These are phyloP conservation scores for Volvariella surrecta DNA, from an alignment of 1,284 basidiomycete species.

Conservation along the genomic window DNA sequence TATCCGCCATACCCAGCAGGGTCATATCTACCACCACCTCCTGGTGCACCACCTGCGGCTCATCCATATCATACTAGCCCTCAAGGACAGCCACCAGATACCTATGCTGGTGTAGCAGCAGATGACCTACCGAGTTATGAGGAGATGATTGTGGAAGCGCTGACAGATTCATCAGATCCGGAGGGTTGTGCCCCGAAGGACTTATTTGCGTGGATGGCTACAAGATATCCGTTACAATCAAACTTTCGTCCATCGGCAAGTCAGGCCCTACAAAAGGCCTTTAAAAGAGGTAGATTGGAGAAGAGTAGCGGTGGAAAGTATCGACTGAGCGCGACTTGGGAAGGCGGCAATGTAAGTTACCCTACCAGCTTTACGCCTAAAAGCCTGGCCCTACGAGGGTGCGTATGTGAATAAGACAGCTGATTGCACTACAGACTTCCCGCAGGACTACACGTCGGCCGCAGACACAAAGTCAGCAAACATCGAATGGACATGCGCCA, in stretches of 20 bases:
- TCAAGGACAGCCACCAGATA: constrained; percentile 20
- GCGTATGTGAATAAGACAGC: constrained; percentile 8
- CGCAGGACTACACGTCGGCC: constrained; percentile 60
- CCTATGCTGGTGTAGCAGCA: constrained; percentile 18
- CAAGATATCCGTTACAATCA: constrained; percentile 71
- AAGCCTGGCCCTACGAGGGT: neutral
- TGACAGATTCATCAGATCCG: constrained; percentile 49
- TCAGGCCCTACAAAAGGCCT: constrained; percentile 77
- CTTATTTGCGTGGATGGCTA: constrained; percentile 72
- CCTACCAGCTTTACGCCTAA: neutral
- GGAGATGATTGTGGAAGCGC: constrained; percentile 78
- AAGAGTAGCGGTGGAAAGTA: constrained; percentile 67
- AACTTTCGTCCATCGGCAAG: constrained; percentile 80
- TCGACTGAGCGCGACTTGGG: constrained; percentile 62
- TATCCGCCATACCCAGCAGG: constrained; percentile 16
- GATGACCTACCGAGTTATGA: constrained; percentile 79
- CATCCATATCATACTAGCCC: constrained; percentile 13
- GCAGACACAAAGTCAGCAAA: constrained; percentile 44
- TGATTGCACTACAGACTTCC: constrained; percentile 37
- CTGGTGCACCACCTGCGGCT: constrained; percentile 12
- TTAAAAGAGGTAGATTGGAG: constrained; percentile 64
- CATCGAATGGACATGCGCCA: constrained; percentile 21
- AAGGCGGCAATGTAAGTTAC: constrained; percentile 65
- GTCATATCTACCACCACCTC: constrained; percentile 4
- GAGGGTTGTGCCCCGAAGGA: constrained; percentile 75